A percentile compares a stretch with the other conserved stretches of the same genome.
Conservation (phyloP, 2,329 filamentous ascomycete genomes). For the Immersiporthe knoxdaviesiana region DNA sequence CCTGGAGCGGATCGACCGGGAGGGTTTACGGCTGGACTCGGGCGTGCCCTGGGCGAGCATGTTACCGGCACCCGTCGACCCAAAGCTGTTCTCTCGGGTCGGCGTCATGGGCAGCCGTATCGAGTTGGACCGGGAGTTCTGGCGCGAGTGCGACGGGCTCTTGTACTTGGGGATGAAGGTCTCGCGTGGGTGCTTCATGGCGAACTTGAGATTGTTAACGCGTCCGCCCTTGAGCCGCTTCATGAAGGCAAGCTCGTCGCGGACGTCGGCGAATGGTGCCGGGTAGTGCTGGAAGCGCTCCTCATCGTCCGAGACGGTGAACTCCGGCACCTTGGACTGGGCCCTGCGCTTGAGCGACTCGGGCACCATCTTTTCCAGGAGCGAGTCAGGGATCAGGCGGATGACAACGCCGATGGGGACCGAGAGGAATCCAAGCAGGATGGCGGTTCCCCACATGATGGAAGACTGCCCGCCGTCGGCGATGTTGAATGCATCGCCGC, state of each 20-base stretch:
- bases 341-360: constrained; percentile 55
- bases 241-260: constrained; percentile 79
- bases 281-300: constrained; percentile 69
- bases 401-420: constrained; percentile 82
- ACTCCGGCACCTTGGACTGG: constrained; percentile 50
- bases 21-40: constrained; percentile 62
- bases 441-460: constrained; percentile 85
- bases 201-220: constrained; percentile 79
- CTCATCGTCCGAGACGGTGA: constrained; percentile 69
- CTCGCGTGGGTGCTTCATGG: constrained; percentile 75
- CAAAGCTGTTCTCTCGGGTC: constrained; percentile 57
- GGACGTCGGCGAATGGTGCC: constrained; percentile 71
- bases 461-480: constrained; percentile 62
- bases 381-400: constrained; percentile 78
- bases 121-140: constrained; percentile 67
- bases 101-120: constrained; percentile 65
- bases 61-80: constrained; percentile 43
- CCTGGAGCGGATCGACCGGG: constrained; percentile 64
- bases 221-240: constrained; percentile 81
- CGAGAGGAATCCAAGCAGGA: constrained; percentile 82
- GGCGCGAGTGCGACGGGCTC: constrained; percentile 66
- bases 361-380: constrained; percentile 58
- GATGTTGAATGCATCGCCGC: constrained; percentile 80
- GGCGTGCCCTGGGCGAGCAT: constrained; percentile 44
- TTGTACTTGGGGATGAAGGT: constrained; percentile 64